Evolutionary conservation across 805 yeast species (phyloP), one percentile per base, ranked within the genome.

Genomic region (Wickerhamiella azyma): DNA sequence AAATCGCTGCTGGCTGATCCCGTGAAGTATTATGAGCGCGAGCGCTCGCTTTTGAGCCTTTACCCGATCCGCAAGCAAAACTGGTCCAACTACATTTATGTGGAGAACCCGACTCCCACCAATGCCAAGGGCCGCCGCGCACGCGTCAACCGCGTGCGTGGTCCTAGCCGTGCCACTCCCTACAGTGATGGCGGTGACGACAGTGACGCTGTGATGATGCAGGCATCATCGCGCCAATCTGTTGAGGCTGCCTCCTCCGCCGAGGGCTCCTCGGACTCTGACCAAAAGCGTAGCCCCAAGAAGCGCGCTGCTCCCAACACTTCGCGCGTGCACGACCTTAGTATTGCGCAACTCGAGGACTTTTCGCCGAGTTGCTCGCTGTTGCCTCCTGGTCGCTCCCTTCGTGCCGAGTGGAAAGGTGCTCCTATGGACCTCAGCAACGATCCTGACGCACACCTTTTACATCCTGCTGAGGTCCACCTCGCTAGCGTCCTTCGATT

Each of bases 391-490:
- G 66, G 72, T 47, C 78, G 81, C 65, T 77, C 85, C 53, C 69
- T 88, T 55, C 81, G 81, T 59, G 83, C 94, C 30, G 97, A 89
- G 62, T 89, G 98, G 98, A 89, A 88, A 66, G 98, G 97, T 9
- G 94, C 86, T 56, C 94, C 96, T 32, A 86, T 89, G 96, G 94
- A 84, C 62, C 71, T 89, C 47, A 70, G 80, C 14, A 57, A 64
- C 28, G 97, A 92, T 63, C 94, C 95, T 17, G 72, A 84, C 53
- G 63, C 73, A 43, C 66, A 66, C 40, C 72, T 79, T 55, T 70
- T 92, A 53, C 96, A 89, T 63, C 96, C 96, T 0, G 95, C 96
- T 4, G 98, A 89, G 65, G 72, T 81, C 13, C 70, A 74, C 37
- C 69, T 89, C 50, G 96, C 97, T 4, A 81, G 94, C 14, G 81